These are phyloP conservation scores for Calycina herbarum DNA, from an alignment of 2,329 filamentous ascomycete genomes.

Conservation along the genomic window DNA sequence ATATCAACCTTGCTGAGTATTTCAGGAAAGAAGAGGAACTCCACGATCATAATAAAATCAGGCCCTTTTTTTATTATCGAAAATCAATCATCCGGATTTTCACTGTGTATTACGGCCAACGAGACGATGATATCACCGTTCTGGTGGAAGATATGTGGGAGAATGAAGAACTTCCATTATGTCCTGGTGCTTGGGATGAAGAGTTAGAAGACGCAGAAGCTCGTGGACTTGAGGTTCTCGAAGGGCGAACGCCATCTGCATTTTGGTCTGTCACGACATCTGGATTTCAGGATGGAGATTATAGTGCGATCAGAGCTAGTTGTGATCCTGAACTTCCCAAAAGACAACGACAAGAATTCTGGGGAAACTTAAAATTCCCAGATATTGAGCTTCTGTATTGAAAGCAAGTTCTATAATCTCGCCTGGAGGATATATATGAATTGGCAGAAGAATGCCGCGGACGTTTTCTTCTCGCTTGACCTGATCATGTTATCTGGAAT, in stretches of 20 bases:
- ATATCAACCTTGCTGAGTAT: neutral
- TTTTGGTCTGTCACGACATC: neutral
- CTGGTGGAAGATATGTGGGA: neutral
- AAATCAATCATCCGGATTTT: neutral
- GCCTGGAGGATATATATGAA: too few species aligned
- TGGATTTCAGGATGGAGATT: neutral
- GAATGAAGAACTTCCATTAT: neutral
- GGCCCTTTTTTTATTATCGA: neutral
- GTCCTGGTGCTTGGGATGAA: neutral
- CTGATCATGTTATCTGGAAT: too few species aligned
- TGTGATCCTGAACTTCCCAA: neutral
- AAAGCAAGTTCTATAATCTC: too few species aligned
- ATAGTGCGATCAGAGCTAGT: neutral
- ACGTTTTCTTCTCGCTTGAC: too few species aligned
- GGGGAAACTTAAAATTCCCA: neutral
- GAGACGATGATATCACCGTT: neutral
- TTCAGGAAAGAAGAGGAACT: neutral
- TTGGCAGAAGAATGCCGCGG: too few species aligned
- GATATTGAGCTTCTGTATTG: neutral
- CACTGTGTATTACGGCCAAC: neutral
- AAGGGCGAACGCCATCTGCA: too few species aligned
- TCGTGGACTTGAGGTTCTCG: too few species aligned
- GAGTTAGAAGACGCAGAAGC: neutral
- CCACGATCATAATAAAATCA: neutral
- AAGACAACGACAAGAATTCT: neutral